phyloP scores from a whole-genome alignment of 139 green algal species.

The Dunaliella primolecta region DNA sequence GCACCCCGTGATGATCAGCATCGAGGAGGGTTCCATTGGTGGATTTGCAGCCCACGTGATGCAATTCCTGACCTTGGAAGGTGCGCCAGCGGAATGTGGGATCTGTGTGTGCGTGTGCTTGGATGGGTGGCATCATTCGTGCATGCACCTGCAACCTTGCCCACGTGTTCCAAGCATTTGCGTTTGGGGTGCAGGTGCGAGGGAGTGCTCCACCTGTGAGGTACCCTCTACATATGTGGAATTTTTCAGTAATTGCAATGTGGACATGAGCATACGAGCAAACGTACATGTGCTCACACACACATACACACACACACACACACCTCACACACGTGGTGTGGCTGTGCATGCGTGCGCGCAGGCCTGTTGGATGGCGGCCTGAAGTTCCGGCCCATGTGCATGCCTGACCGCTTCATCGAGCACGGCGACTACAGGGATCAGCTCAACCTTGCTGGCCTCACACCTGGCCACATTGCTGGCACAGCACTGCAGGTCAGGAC shows the following conservation, averaged over 20 bases:
- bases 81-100: too few relatives aligned
- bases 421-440: conserved; percentile 87
- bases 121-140: background rate
- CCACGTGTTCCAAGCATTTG: background rate
- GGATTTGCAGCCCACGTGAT: conserved; percentile 95
- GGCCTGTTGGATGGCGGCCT: conserved; percentile 85
- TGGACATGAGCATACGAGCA: background rate
- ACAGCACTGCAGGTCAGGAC: conserved; percentile 61
- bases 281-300: background rate
- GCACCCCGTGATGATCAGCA: conserved; percentile 89
- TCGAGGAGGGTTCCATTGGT: conserved; percentile 96
- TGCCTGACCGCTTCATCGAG: conserved; percentile 94
- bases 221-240: background rate
- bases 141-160: background rate
- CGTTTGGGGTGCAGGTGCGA: too few relatives aligned
- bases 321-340: background rate
- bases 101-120: background rate
- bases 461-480: conserved; percentile 79
- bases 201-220: background rate
- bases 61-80: conserved; percentile 85
- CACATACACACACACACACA: background rate
- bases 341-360: background rate
- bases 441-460: conserved; percentile 86
- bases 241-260: background rate
- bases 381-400: conserved; percentile 91